Percentiles rank a stretch among this genome's conserved stretches.
phyloP scores from a whole-genome alignment of 148 eudicot genomes.

The Nepenthes mirabilis region DNA sequence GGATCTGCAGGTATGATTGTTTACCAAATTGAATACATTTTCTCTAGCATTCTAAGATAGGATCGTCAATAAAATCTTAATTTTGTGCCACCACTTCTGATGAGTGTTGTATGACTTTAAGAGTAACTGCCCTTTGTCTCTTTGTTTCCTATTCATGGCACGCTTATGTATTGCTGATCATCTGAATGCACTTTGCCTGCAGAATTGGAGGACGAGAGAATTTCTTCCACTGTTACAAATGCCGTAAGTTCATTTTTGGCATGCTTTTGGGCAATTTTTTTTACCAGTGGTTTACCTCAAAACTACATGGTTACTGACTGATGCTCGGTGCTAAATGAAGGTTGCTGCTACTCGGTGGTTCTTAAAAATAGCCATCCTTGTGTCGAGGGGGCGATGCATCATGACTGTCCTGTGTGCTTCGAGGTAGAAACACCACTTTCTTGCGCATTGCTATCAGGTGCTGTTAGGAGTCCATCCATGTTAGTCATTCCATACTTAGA shows the following conservation, averaged over 20 bases:
- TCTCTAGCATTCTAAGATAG: not conserved
- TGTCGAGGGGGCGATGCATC: constrained; percentile 96
- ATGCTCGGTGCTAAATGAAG: constrained; percentile 6
- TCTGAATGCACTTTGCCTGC: constrained; percentile 2
- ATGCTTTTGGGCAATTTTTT: not conserved
- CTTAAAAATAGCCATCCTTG: constrained; percentile 67
- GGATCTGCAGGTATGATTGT: constrained; percentile 68
- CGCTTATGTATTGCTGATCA: not conserved
- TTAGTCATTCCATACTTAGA: too few species aligned
- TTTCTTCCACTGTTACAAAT: constrained; percentile 65
- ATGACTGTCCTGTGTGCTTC: constrained; percentile 90
- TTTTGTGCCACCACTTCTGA: not conserved
- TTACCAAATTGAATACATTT: not conserved
- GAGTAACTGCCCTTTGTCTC: not conserved
- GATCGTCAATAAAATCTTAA: not conserved
- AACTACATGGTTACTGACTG: not conserved
- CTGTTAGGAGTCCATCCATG: too few species aligned
- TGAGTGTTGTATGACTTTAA: too few species aligned
- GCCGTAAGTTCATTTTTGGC: constrained; percentile 28
- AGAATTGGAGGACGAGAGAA: constrained; percentile 71
- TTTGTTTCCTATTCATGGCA: not conserved
- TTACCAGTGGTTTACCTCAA: not conserved
- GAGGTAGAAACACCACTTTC: constrained; percentile 36
- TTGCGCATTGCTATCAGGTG: too few species aligned
- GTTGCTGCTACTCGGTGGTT: constrained; percentile 67